Evolutionary conservation across 768 basidiomycete species (phyloP), one percentile per base, ranked within the genome.

Genomic region (Coprinellus aureogranulatus): DNA sequence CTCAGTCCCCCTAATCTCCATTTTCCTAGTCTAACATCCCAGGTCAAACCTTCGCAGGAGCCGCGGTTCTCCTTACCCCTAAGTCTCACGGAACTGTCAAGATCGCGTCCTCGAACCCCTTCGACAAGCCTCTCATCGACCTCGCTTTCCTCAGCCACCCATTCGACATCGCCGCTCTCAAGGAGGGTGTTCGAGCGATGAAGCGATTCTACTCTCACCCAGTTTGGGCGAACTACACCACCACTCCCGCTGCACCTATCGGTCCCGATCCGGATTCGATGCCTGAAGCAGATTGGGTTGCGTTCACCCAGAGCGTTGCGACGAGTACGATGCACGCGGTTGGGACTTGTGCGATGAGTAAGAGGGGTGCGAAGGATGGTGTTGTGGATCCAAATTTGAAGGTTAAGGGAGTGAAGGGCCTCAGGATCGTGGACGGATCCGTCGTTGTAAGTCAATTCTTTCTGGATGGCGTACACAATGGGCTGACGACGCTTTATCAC

Each of bases 341-440:
- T 26, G 68, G 65, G 20, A 65, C 63, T 18, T 58, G 61, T 16
- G 53, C 57, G 10, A 69, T 68, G 68, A 65, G 64, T 18, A 25
- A 62, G 2, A 59, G 58, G 48, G 60, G 57, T 20, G 64, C 64
- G 1, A 26, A 45, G 27, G 53, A 55, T 27, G 70, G 69, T 41
- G 70, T 71, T 20, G 61, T 68, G 6, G 62, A 70, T 59, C 69
- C 69, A 9, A 64, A 70, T 49, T 53, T 71, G 16, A 58, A 40
- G 23, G 69, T 70, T 4, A 70, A 71, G 58, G 68, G 69, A 5
- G 59, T 51, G 16, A 57, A 49, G 27, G 55, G 48, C 26, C 16
- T 57, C 23, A 30, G 47, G 16, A 37, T 57, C 37, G 55, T 50
- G 3, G 47, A 57, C 39, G 46, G 47, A 9, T 34, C 30, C 11